Evolutionary conservation across 2,329 filamentous ascomycete genomes (phyloP), one percentile per base, ranked within the genome.

Genomic region (Fusarium sp.): DNA sequence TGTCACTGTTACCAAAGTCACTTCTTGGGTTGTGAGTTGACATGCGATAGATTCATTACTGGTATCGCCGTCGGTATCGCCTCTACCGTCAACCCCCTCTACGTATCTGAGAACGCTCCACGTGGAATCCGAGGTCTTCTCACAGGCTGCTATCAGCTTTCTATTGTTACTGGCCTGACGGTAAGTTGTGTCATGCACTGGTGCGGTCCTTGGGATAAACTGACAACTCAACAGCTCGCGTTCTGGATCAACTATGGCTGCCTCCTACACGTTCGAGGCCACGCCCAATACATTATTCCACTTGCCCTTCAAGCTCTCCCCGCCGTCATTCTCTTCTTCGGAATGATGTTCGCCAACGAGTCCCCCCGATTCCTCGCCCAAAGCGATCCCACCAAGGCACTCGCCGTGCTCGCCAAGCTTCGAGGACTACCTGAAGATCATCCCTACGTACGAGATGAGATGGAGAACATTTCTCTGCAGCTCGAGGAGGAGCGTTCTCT

Each of bases 311-410:
- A 93, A 79, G 89, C 86, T 22, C 84, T 93, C 2, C 91, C 91
- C 0, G 90, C 90, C 5, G 75, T 90, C 6, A 81, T 92, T 27
- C 85, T 93, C 4, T 86, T 91, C 70, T 61, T 83, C 47, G 86
- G 89, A 75, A 93, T 93, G 89, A 78, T 89, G 3, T 81, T 92
- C 56, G 91, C 89, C 84, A 88, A 89, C 76, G 91, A 93, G 76
- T 91, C 89, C 0, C 90, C 90, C 5, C 86, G 91, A 56, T 93
- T 58, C 35, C 56, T 89, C 85, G 91, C 90, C 22, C 90, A 90
- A 67, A 86, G 89, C 77, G 90, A 92, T 77, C 85, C 87, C 52
- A 91, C 93, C 71, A 86, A 91, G 64, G 88, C 91, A 16, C 88
- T 87, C 52, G 66, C 62, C 0, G 86, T 89, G 2, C 85, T 93